Evolutionary conservation across 208 protist genomes (phyloP), one percentile per base, ranked within the genome.

Genomic region (Leptomonas seymouri): DNA sequence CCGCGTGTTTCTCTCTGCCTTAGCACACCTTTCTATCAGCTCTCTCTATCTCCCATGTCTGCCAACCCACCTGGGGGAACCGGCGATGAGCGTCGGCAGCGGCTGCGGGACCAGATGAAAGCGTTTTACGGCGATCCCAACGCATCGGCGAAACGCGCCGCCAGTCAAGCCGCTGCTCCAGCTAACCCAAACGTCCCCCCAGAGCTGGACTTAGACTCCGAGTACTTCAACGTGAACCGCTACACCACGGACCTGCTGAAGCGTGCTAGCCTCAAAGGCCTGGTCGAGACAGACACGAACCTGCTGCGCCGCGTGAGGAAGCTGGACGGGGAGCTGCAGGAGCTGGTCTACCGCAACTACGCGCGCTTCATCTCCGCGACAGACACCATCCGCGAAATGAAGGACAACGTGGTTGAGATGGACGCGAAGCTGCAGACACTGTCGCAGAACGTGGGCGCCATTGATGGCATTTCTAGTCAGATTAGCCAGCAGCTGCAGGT

Each of bases 261-360:
- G 12, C 67, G 76, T 4, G 84, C 93, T 56, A 90, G 73, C 61
- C 68, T 96, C 3, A 83, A 87, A 48, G 91, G 87, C 5, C 58
- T 96, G 23, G 88, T 96, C 15, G 88, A 94, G 71, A 78, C 76
- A 2, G 91, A 96, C 66, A 94, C 88, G 18, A 69, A 86, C 54
- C 80, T 96, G 18, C 74, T 93, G 67, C 85, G 91, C 31, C 83
- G 72, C 31, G 86, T 93, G 41, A 83, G 86, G 8, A 74, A 66
- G 21, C 75, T 99, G 2, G 98, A 99, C 61, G 85, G 67, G 20
- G 97, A 99, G 71, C 88, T 99, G 84, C 98, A 99, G 78, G 98
- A 97, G 63, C 76, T 99, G n/a, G 98, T 99, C 7, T 99, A 99
- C 85, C 96, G 98, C 34, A 99, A 99, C 85, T 99, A 99, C 81